Evolutionary conservation across 495 filamentous ascomycete genomes (phyloP), one percentile per base, ranked within the genome.

Genomic region (Penicilliopsis zonata): DNA sequence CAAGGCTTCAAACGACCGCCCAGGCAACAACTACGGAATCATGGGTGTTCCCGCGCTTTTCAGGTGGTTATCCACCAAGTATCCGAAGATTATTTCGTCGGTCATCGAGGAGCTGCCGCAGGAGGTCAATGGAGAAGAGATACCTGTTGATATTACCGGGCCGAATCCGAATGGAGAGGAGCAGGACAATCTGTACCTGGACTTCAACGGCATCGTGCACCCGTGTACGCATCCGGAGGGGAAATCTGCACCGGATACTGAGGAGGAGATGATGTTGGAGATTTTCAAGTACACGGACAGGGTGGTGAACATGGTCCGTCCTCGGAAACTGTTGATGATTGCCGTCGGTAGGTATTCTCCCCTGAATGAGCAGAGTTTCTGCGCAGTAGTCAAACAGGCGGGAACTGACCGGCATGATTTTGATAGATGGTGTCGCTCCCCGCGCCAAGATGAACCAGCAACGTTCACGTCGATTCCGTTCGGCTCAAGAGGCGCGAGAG

Each of bases 151-250:
- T 47, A 70, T 67, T 13, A 81, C 78, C n/a, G 59, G 68, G 17
- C 75, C 83, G 2, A 99, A 99, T 54, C 90, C 90, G 4, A 99
- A 99, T 61, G 87, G 86, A 55, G 90, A 95, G 56, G 87, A 96
- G 52, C 82, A 88, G 46, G 88, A 99, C 57, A 99, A 96, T 49
- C 68, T 99, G 2, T 99, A 96, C 49, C 73, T 99, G 32, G 90
- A 99, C 50, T 96, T 99, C 90, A 99, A 99, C 62, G 90, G 90
- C 52, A 99, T 99, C 43, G 90, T 99, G 27, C 90, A 99, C 71
- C 92, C 92, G 2, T 99, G 90, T 62, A 94, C 87, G 4, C 90
- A 99, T 59, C 90, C 90, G 2, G 90, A 99, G 57, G 88, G 95
- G 42, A 78, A 70, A 38, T 85, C 90, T 3, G 72, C 90, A 3